phyloP scores from a whole-genome alignment of 495 filamentous ascomycete species.

The Sphaerosporella brunnea region DNA sequence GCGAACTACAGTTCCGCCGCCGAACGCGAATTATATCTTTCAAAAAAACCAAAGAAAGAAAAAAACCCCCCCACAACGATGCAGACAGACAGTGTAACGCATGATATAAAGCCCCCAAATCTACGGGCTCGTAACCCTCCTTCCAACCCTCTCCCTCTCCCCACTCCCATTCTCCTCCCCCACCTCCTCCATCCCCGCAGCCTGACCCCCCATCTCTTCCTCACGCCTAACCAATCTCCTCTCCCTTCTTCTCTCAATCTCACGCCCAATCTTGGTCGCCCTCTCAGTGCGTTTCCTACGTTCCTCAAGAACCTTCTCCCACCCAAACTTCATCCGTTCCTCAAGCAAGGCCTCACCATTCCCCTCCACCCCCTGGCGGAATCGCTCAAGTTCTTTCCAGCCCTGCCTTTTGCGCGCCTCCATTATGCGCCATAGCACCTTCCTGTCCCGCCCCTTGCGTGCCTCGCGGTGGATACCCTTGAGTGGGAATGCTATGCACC shows the following conservation, averaged over 20 bases:
- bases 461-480: constrained; percentile 45
- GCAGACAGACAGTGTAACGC: no score
- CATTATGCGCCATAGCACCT: constrained; percentile 14
- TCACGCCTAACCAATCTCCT: not conserved
- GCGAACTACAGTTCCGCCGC: no score
- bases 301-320: constrained; percentile 16
- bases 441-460: constrained; percentile 29
- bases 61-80: no score
- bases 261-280: not conserved
- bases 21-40: no score
- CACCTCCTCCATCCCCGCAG: no score
- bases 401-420: constrained; percentile 18
- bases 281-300: not conserved
- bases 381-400: constrained; percentile 23
- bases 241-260: not conserved
- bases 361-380: constrained; percentile 23
- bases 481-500: constrained; percentile 45
- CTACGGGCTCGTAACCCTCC: no score
- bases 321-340: constrained; percentile 11
- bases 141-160: not conserved
- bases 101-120: no score
- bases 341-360: constrained; percentile 10
- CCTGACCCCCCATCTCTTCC: no score
- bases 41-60: no score
- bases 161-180: not conserved